Base-by-base conservation (phyloP, 2,329 filamentous ascomycete species). In the Botryosphaeria agaves region DNA sequence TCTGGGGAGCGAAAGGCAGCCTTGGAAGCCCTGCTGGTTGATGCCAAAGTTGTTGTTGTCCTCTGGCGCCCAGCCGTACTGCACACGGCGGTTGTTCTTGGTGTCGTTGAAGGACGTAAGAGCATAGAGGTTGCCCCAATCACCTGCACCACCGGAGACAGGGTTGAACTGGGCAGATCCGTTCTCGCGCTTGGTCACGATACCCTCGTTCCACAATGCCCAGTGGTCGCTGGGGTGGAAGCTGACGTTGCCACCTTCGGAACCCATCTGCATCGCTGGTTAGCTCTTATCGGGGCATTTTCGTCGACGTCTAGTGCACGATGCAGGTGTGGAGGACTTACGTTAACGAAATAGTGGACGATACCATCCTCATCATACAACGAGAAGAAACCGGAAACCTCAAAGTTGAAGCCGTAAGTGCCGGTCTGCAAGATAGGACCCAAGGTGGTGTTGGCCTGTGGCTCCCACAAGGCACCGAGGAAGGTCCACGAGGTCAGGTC, bases 401-500 rank as follows among this genome's bases (percentile, higher is more conserved):
- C 59, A 28, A 61, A 61, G 40, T 62, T 62, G 45, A 51, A 61
- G 7, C 47, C 58, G 31, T 60, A 59, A 2, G 48, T 51, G 14
- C 57, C 57, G n/a, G 59, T 61, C 30, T 55, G 50, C 4, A 60
- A 35, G 5, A 56, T 34, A 9, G 51, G 50, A 5, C 55, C 56
- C 5, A 61, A 42, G n/a, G 48, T 53, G 8, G 47, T 51, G 38
- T 61, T 61, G 8, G 35, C 42, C 3, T 43, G 45, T 4, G 58
- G 58, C 40, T 61, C 57, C 53, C 56, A 61, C 4, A 62, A 41
- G 7, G 57, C 49, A 11, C 59, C 58, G 3, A 59, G 41, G 48
- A 59, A 62, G 4, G 53, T 58, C 58, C 58, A 62, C 31, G 56
- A 43, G 2, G 58, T 60, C 33, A 61, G 33, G 30, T 62, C 47